phyloP scores from a whole-genome alignment of 805 yeast genomes.

The Monosporozyma aquatica region DNA sequence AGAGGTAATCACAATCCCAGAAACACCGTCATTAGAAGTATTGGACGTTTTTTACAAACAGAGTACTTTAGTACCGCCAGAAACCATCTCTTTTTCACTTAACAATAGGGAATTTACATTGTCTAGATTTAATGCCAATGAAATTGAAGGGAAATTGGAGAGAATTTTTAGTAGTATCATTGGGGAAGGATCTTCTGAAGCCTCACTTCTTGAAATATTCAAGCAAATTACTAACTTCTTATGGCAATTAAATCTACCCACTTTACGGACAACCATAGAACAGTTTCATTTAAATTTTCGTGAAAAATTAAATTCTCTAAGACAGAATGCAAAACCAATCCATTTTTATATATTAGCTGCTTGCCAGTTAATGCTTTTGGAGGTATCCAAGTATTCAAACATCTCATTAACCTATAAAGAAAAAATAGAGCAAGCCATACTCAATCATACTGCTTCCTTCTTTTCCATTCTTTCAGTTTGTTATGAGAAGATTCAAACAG shows the following conservation, averaged over 20 bases:
- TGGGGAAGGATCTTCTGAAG: constrained; percentile 20
- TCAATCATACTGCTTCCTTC: constrained; percentile 22
- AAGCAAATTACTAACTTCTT: constrained; percentile 16
- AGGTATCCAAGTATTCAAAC: constrained; percentile 18
- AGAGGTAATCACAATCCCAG: background rate
- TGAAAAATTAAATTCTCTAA: constrained; percentile 15
- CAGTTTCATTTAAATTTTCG: constrained; percentile 23
- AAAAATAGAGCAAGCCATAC: constrained; percentile 15
- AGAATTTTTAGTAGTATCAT: constrained; percentile 18
- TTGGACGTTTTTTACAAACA: constrained; percentile 13
- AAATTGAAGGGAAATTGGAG: constrained; percentile 5
- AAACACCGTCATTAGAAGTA: background rate
- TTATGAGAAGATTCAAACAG: constrained; percentile 3
- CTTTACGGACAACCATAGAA: constrained; percentile 14
- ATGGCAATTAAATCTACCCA: constrained; percentile 14
- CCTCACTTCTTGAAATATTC: constrained; percentile 16
- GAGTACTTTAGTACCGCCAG: constrained; percentile 11
- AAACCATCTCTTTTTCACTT: constrained; percentile 12
- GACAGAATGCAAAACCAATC: constrained; percentile 24
- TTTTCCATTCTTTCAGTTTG: constrained; percentile 21
- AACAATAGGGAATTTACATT: constrained; percentile 11
- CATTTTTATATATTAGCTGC: constrained; percentile 26
- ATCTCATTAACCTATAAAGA: constrained; percentile 8
- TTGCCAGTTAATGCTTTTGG: constrained; percentile 24
- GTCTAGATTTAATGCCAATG: constrained; percentile 14